Base-by-base conservation (phyloP, 768 basidiomycete species). In the Gloeostereum incarnatum region DNA sequence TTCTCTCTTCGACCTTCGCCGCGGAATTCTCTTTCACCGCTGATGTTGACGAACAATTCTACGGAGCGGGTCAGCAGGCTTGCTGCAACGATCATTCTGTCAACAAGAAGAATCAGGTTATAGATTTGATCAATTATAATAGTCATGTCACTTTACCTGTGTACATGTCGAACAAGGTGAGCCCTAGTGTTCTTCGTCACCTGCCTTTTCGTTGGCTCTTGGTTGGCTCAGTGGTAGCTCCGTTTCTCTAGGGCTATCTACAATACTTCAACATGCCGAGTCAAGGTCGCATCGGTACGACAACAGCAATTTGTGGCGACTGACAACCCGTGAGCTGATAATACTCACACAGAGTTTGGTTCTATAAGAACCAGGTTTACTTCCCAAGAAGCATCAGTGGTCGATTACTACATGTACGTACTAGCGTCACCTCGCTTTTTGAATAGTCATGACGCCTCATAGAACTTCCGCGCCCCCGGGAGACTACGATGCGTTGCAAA, bases 51-150 rank as follows among this genome's bases (percentile, higher is more conserved):
- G 61, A 63, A 34, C 57, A 58, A 40, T 56, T 63, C 39, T 61
- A 56, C 45, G 62, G 61, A 3, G 45, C 50, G 5, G 62, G 62
- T 2, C 60, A 63, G 42, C 62, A 62, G 31, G 52, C 60, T 7
- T 61, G 61, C 41, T 62, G 61, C 42, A 56, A 51, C 10, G 60
- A 62, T 35, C 46, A 61, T 40, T 50, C 57, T 1, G 54, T 63
- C 2, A 62, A 62, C 42, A 60, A 62, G 50, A 63, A 63, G 49
- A 56, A 59, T 2, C 58, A 63, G 36, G 55, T 57, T n/a, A 50
- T 61, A 13, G 61, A 63, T 41, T 39, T 63, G 14, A 54, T 60
- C 23, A 61, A 61, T 35, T 63, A 49, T 39, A 61, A 63, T 37
- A 60, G 59, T 3, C 57, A 60, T 41, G 56, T 59, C 14, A 52